Conservation (phyloP, 805 yeast species). For the Wickerhamomyces silvicola region DNA sequence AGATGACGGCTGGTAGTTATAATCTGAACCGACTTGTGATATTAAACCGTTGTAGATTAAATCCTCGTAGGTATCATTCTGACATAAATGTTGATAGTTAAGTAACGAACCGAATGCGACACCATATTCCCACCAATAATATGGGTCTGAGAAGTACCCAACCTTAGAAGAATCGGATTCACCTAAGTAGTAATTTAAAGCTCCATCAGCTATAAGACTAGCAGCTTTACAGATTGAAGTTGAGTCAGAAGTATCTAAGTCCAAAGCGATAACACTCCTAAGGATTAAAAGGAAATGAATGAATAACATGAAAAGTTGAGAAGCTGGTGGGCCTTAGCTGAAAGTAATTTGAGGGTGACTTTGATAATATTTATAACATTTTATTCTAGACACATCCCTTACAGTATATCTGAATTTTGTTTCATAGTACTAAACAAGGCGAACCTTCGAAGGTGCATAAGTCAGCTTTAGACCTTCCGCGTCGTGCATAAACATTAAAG, state of each 20-base stretch:
- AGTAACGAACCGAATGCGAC: slow-evolving; percentile 64
- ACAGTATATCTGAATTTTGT: too few relatives aligned
- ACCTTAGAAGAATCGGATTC: slow-evolving; percentile 50
- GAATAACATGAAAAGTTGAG: too few relatives aligned
- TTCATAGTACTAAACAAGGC: too few relatives aligned
- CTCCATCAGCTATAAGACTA: slow-evolving; percentile 50
- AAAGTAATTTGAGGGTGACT: too few relatives aligned
- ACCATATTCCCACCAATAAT: slow-evolving; percentile 90
- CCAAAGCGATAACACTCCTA: too few relatives aligned
- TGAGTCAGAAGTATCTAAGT: slow-evolving; percentile 29
- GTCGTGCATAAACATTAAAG: too few relatives aligned
- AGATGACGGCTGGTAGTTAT: slow-evolving; percentile 51
- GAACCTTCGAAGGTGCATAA: too few relatives aligned
- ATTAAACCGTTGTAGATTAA: slow-evolving; percentile 48
- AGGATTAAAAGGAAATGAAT: too few relatives aligned
- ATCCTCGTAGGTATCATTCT: slow-evolving; percentile 56
- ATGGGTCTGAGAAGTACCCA: slow-evolving; percentile 64
- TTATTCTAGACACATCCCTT: too few relatives aligned
- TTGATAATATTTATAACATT: too few relatives aligned
- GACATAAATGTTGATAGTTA: slow-evolving; percentile 67
- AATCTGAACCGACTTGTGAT: slow-evolving; percentile 35
- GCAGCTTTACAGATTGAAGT: slow-evolving; percentile 51
- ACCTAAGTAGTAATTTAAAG: slow-evolving; percentile 65
- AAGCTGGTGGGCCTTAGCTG: too few relatives aligned
- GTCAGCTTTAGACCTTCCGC: too few relatives aligned